Evolutionary conservation across 345 rosid genomes (phyloP), one percentile per base, ranked within the genome.

Genomic region (Citrus australasica): DNA sequence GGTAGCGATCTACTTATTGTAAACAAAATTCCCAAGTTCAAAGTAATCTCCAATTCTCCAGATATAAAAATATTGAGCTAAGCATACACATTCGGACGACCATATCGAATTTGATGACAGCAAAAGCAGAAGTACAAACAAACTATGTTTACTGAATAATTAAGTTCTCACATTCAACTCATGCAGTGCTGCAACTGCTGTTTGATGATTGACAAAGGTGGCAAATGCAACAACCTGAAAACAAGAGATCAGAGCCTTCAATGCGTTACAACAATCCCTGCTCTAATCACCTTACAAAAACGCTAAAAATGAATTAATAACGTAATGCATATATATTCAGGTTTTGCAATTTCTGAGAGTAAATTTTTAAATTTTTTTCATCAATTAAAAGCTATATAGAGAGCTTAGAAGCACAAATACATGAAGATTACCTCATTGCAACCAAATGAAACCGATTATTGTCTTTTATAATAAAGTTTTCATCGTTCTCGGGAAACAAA

Each of bases 211-310:
- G 75, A 87, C 79, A 74, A 94, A 94, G 11, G 97, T 91, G 67
- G 93, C 96, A 86, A 94, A 94, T 28, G 98, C 98, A 82, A 92
- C 96, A 74, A 91, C 97, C 97, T 94, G 90, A 60, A 59, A 80
- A 51, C 73, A 80, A 61, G 28, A 25, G 60, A 72, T 7, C 17
- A 69, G 68, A 46, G 55, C 48, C 42, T 14, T 32, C n/a, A 9
- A 37, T 60, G 8, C 19, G 63, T 67, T 53, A 40, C 5, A 63
- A 59, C 11, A 59, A 67, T 21, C 65, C 24, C 48, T 24, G 30
- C 6, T 59, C 16, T 17, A 21, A 7, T 75, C 17, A 33, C 37
- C 76, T 71, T 32, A 46, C 30, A 42, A 61, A 78, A 2, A 40
- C 21, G 7, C 4, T 60, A 19, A 17, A n/a, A 56, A 25, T 19